Conservation (phyloP, 2,329 filamentous ascomycete genomes). For the Aspergillus sp. region DNA sequence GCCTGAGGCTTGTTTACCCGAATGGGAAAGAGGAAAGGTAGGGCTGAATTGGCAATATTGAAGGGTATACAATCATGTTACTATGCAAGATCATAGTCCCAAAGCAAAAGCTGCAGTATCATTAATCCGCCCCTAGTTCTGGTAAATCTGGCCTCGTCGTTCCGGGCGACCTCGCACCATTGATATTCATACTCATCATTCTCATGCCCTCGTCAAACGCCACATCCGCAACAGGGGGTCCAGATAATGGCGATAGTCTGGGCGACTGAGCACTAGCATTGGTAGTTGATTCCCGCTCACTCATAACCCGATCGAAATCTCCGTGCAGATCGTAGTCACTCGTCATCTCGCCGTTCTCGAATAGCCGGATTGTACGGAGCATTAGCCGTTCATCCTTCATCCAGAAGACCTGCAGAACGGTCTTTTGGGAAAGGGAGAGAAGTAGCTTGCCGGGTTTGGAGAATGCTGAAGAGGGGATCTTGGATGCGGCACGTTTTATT, state of each 20-base stretch:
- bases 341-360: constrained; percentile 14
- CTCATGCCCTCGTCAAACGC: too few species aligned
- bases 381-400: constrained; percentile 15
- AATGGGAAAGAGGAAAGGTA: too few species aligned
- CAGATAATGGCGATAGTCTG: constrained; percentile 9
- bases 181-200: too few species aligned
- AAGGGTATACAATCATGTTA: background rate
- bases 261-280: constrained; percentile 9
- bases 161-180: constrained; percentile 2
- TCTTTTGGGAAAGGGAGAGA: constrained; percentile 21
- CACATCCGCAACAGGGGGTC: constrained; percentile 7
- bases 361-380: constrained; percentile 22
- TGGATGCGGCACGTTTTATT: constrained; percentile 24
- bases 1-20: background rate
- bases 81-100: too few species aligned
- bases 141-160: constrained; percentile 11
- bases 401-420: constrained; percentile 13
- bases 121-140: constrained; percentile 9
- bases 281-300: constrained; percentile 7
- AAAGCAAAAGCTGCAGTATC: too few species aligned
- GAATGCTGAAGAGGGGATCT: constrained; percentile 25
- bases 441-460: constrained; percentile 22
- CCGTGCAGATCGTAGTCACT: constrained; percentile 25
- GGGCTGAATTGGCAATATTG: too few species aligned
- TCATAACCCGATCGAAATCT: constrained; percentile 23